Base-by-base conservation (phyloP, 2,329 filamentous ascomycete species). In the Colletotrichum navitas region DNA sequence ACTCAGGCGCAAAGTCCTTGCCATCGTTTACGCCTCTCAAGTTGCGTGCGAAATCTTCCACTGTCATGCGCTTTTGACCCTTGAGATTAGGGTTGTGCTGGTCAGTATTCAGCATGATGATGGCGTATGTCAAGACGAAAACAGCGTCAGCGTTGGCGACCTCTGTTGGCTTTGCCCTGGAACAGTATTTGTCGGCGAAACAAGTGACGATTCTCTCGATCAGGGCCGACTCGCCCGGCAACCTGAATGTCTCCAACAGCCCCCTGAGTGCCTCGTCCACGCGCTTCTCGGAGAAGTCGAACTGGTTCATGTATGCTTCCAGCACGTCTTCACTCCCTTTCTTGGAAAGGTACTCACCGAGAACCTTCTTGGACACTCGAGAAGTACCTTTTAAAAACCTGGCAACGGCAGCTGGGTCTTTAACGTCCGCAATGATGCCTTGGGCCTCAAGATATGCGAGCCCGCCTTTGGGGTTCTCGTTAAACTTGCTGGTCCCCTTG, bases 71-170 rank as follows among this genome's bases (percentile, higher is more conserved):
- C 78, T 92, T 93, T 76, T 90, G 85, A 1, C 87, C 82, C 76
- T 90, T 94, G 73, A 98, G 82, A 76, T 98, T 98, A 0, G 94
- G 95, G 78, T 97, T 99, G 81, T 98, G 96, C 77, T 97, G 93
- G 79, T 99, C 96, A 1, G 95, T 98, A 78, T 99, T 99, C 68
- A 99, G 85, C 90, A 99, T 94, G 80, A 99, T 97, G 77, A 98
- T 97, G 47, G 95, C 96, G 79, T 99, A 99, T 0, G 93, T 95
- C 63, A 99, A 85, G 59, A 99, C 90, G 77, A 93, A 99, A 29
- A 96, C 91, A 10, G 94, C 91, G 80, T 99, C 96, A 76, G 93
- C 92, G 77, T 97, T 91, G 8, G 91, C 92, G 74, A 98, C 91
- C 29, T 91, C 92, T 65, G 92, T 89, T 0, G 93, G 92, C 34